phyloP scores from a whole-genome alignment of 2,329 filamentous ascomycete species.

The Paraphoma chrysanthemicola region DNA sequence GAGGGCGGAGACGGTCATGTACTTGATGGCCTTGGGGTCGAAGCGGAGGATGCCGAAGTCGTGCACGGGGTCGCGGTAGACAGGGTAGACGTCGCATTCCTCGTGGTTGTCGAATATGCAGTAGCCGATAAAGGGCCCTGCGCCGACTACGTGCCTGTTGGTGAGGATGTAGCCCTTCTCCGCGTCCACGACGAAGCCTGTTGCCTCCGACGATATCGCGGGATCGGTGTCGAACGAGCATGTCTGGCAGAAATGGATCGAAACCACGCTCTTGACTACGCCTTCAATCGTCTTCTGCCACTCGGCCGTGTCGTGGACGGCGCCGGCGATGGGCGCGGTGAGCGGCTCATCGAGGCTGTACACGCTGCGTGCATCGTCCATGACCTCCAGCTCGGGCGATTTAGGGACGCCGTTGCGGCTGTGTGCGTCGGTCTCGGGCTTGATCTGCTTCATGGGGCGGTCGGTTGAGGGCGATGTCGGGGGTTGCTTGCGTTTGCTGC shows the following conservation, averaged over 20 bases:
- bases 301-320: slow-evolving; percentile 73
- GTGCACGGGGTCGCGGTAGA: slow-evolving; percentile 97
- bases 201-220: slow-evolving; percentile 92
- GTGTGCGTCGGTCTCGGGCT: slow-evolving; percentile 54
- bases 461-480: slow-evolving; percentile 54
- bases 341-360: slow-evolving; percentile 54
- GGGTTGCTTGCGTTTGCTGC: slow-evolving; percentile 63
- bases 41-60: slow-evolving; percentile 98
- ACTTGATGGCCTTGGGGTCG: slow-evolving; percentile 94
- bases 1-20: slow-evolving; percentile 87
- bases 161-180: slow-evolving; percentile 75
- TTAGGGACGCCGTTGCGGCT: slow-evolving; percentile 42
- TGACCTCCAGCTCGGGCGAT: slow-evolving; percentile 38
- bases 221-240: slow-evolving; percentile 98
- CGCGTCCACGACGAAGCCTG: slow-evolving; percentile 96
- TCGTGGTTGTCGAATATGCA: slow-evolving; percentile 99
- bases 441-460: slow-evolving; percentile 63
- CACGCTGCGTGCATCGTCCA: slow-evolving; percentile 35
- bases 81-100: slow-evolving; percentile 90
- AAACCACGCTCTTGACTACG: slow-evolving; percentile 94
- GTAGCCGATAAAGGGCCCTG: slow-evolving; percentile 97
- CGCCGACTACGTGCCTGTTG: slow-evolving; percentile 83
- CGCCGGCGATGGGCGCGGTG: slow-evolving; percentile 48
- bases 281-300: slow-evolving; percentile 97
- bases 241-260: slow-evolving; percentile 98